Evolutionary conservation across 1,139 yeast species (phyloP), one percentile per base, ranked within the genome.

Genomic region (Diutina catenulata): DNA sequence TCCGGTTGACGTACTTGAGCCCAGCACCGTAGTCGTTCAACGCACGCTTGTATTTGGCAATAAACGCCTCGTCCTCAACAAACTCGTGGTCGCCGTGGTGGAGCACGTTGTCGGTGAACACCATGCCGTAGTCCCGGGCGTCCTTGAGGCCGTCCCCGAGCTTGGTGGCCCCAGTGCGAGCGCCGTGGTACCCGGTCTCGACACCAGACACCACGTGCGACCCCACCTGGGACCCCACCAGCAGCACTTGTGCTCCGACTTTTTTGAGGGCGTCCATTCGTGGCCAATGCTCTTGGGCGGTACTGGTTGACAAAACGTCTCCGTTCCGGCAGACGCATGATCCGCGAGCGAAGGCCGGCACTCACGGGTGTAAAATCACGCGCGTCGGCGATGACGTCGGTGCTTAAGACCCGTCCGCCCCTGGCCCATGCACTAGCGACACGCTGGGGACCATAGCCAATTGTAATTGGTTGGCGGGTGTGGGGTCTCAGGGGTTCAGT

Each of bases 1-100:
- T 71, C n/a, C 49, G 39, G 11, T 50, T 47, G 15, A 70, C 44
- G 42, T 59, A 71, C 38, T 62, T 62, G 38, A 73, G 50, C 2
- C 74, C 77, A 31, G 15, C 16, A 5, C n/a, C 13, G 9, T 31
- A 31, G 10, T 31, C 25, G n/a, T 14, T 21, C 20, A 31, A 21
- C 25, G 19, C 35, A 10, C 13, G 22, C 14, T 31, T 21, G 18
- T 31, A 31, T 4, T 6, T 11, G 5, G 20, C 19, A 8, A 31
- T 19, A 13, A 31, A 13, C 11, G 20, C n/a, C n/a, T 31, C 25
- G 15, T 31, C 35, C 4, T 21, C 25, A 2, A 7, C 35, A 13
- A 31, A 31, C 22, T 31, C 18, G n/a, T 21, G 23, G 11, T 31
- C 35, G 13, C 23, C 24, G 13, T 21, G 35, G 19, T 31, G 35